A percentile compares a stretch with the other conserved stretches of the same genome.
These are phyloP conservation scores for Ascochyta koolunga DNA, from an alignment of 2,329 filamentous ascomycete genomes.

Conservation along the genomic window DNA sequence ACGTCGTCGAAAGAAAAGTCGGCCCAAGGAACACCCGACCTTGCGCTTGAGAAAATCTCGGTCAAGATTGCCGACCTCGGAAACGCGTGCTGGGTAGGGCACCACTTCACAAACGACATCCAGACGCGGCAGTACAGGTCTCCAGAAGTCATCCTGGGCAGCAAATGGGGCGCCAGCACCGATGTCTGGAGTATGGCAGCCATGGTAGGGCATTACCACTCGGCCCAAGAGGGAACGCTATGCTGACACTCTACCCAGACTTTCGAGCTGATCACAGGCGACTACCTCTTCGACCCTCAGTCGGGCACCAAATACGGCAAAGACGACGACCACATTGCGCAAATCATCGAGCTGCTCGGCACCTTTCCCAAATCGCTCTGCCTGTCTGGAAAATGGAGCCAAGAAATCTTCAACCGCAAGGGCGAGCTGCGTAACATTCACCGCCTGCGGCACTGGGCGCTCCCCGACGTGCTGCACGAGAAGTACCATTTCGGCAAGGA, in stretches of 20 bases:
- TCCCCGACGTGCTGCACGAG: slow-evolving; percentile 89
- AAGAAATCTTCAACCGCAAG: slow-evolving; percentile 98
- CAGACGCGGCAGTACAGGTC: slow-evolving; percentile 97
- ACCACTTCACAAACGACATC: slow-evolving; percentile 99
- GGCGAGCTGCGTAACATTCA: slow-evolving; percentile 98
- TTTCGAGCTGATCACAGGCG: slow-evolving; percentile 96
- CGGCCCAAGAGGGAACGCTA: neutral
- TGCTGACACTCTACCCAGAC: slow-evolving; percentile 61
- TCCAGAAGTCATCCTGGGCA: slow-evolving; percentile 92
- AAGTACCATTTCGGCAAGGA: slow-evolving; percentile 95
- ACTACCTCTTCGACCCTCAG: slow-evolving; percentile 98
- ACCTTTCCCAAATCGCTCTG: slow-evolving; percentile 92
- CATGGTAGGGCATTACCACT: slow-evolving; percentile 76
- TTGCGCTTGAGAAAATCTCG: slow-evolving; percentile 79
- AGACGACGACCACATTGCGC: slow-evolving; percentile 98
- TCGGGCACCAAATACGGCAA: slow-evolving; percentile 99
- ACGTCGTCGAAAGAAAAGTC: slow-evolving; percentile 56
- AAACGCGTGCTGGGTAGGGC: slow-evolving; percentile 98
- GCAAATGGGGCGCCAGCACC: slow-evolving; percentile 99
- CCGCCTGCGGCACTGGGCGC: slow-evolving; percentile 90
- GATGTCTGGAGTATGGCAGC: slow-evolving; percentile 99
- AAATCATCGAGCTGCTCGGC: slow-evolving; percentile 96
- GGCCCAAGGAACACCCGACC: slow-evolving; percentile 69
- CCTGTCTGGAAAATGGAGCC: slow-evolving; percentile 93
- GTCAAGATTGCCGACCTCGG: slow-evolving; percentile 99